Conservation (phyloP, 805 yeast species). For the Torulaspora franciscae region DNA sequence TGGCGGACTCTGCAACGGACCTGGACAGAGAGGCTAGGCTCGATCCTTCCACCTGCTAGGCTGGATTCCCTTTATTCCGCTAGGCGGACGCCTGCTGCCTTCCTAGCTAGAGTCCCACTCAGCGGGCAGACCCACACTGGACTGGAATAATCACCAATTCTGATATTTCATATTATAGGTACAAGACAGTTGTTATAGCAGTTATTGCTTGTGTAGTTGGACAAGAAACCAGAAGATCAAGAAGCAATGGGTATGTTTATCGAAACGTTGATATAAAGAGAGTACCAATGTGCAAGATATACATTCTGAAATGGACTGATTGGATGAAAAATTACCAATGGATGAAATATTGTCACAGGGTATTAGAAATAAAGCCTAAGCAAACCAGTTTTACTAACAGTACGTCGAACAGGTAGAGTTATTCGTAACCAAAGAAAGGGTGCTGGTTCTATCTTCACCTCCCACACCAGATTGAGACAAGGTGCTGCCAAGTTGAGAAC, state of each 20-base stretch:
- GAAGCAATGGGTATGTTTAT: constrained; percentile 37
- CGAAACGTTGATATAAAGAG: not conserved
- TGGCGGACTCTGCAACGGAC: constrained; percentile 1
- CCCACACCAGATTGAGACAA: constrained; percentile 99
- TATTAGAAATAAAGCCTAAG: not conserved
- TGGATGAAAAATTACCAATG: not conserved
- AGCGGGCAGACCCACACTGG: not conserved
- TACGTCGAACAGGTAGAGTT: constrained; percentile 75
- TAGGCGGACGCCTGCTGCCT: constrained; percentile 3
- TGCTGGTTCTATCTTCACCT: constrained; percentile 99
- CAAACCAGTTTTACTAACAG: constrained; percentile 17
- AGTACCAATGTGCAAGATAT: not conserved
- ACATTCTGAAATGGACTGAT: not conserved
- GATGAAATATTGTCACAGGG: not conserved
- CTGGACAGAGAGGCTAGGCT: not conserved
- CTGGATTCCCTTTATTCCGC: not conserved
- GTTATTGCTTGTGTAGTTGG: not conserved
- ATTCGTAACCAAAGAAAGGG: constrained; percentile 99
- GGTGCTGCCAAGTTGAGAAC: constrained; percentile 99
- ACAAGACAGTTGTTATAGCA: not conserved
- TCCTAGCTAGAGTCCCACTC: constrained; percentile 1
- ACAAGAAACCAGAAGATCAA: constrained; percentile 31
- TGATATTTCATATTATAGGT: constrained; percentile 8
- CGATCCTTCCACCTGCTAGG: constrained; percentile 1
- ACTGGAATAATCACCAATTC: not conserved